Percentiles rank a stretch among this genome's conserved stretches.
Evolutionary conservation across 768 basidiomycete species (phyloP).

Genomic region (Kwoniella shandongensis): DNA sequence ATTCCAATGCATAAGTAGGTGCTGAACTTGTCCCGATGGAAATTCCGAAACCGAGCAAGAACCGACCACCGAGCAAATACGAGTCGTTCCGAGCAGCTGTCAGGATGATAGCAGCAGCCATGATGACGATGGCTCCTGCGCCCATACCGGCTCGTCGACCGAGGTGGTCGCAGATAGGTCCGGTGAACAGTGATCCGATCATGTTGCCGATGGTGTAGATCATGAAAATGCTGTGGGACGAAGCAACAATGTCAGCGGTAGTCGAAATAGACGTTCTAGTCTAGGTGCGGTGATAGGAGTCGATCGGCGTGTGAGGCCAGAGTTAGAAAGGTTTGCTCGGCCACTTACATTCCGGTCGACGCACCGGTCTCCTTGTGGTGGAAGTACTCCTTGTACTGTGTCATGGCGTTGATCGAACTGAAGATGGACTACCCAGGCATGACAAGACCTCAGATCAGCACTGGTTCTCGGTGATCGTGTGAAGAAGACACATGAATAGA

Average conservation of each 20-base stretch:
- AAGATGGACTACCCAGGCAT: conserved; percentile 40
- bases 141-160: conserved; percentile 51
- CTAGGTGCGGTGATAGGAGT: too few relatives aligned
- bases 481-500: too few relatives aligned
- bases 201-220: conserved; percentile 28
- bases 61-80: conserved; percentile 60
- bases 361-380: conserved; percentile 18
- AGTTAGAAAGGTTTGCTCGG: too few relatives aligned
- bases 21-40: conserved; percentile 26
- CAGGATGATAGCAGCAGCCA: conserved; percentile 58
- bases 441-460: background rate
- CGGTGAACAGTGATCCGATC: conserved; percentile 25
- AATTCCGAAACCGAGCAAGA: conserved; percentile 61
- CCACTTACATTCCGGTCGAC: conserved; percentile 23
- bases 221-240: conserved; percentile 20
- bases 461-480: background rate
- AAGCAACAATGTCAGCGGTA: background rate
- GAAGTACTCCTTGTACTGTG: conserved; percentile 28
- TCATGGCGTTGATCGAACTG: conserved; percentile 38
- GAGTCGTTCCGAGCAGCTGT: conserved; percentile 57
- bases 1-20: conserved; percentile 23
- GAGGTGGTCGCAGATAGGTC: conserved; percentile 27
- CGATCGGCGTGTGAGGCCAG: too few relatives aligned
- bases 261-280: too few relatives aligned
- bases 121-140: conserved; percentile 35